Conservation (phyloP, 2,329 filamentous ascomycete species). For the Ceratocystis cacaofunesta region DNA sequence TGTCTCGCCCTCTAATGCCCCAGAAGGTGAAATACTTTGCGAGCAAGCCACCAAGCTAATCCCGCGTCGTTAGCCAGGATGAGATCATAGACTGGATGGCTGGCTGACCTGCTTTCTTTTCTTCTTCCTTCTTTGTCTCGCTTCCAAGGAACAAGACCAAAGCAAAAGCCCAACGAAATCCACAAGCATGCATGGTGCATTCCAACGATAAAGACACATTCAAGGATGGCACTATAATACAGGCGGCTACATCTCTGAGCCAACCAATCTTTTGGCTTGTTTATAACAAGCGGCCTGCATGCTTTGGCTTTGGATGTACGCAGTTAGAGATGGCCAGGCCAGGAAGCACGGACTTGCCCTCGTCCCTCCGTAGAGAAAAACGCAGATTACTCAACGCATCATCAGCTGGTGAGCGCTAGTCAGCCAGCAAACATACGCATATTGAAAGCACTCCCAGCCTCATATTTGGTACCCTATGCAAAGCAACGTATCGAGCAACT, state of each 20-base stretch:
- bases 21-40: too few species aligned
- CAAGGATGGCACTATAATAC: not conserved
- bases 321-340: too few species aligned
- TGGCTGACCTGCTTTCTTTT: not conserved
- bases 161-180: conserved; percentile 1
- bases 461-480: not conserved
- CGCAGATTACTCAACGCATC: too few species aligned
- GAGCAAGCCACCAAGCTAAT: not conserved
- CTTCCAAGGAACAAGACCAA: too few species aligned
- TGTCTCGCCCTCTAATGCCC: too few species aligned
- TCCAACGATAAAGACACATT: not conserved
- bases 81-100: not conserved
- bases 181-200: conserved; percentile 7
- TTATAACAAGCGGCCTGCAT: not conserved
- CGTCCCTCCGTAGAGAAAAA: too few species aligned
- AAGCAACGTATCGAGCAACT: not conserved
- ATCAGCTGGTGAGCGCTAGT: too few species aligned
- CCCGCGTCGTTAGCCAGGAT: not conserved
- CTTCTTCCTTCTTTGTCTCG: not conserved
- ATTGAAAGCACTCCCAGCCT: not conserved
- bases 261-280: too few species aligned
- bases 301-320: too few species aligned
- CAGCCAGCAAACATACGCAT: not conserved
- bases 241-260: not conserved
- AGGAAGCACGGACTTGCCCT: too few species aligned